These are phyloP conservation scores for Cichorium intybus DNA, from an alignment of 140 eudicot species.

Conservation along the genomic window DNA sequence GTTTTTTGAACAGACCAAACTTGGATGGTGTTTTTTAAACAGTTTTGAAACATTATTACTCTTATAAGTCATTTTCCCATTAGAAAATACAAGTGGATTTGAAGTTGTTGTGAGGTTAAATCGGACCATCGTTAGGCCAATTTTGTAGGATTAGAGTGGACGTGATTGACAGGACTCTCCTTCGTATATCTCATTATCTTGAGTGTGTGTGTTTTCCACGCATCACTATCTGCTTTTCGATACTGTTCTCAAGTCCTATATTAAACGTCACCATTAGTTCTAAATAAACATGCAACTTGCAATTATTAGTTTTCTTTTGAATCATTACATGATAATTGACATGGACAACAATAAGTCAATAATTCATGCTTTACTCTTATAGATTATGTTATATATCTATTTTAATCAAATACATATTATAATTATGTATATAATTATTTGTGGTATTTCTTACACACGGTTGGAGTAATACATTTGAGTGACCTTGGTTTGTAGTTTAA, in stretches of 20 bases:
- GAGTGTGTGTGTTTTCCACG: neutral
- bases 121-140: neutral
- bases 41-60: too few species aligned
- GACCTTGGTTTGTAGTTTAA: neutral
- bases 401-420: too few species aligned
- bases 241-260: neutral
- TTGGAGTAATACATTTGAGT: neutral
- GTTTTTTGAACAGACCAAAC: too few species aligned
- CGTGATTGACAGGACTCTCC: neutral
- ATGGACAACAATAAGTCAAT: neutral
- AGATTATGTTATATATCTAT: too few species aligned
- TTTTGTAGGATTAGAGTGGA: neutral
- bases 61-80: too few species aligned
- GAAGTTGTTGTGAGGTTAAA: neutral
- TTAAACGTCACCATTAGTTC: neutral
- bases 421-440: neutral
- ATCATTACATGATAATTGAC: neutral
- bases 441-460: neutral
- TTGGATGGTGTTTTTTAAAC: too few species aligned
- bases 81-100: neutral
- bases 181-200: neutral
- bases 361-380: neutral
- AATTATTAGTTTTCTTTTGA: neutral
- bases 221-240: neutral
- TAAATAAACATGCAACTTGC: neutral